A percentile compares a stretch with the other conserved stretches of the same genome.
Conservation (phyloP, 164 flowering plant species). For the Amborella trichopoda region DNA sequence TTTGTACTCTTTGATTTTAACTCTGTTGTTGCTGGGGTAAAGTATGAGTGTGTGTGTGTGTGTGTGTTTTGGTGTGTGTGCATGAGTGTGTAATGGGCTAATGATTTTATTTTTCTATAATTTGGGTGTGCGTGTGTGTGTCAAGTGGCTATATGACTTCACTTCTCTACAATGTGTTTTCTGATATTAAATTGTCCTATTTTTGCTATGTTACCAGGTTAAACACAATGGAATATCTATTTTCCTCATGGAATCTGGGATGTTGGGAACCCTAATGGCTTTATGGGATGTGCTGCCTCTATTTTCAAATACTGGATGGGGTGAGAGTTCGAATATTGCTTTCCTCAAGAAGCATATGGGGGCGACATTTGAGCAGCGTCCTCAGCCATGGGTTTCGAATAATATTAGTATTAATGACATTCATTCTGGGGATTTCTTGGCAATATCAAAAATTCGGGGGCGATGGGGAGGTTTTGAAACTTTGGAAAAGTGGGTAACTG, state of each 20-base stretch:
- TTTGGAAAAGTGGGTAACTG: constrained; percentile 94
- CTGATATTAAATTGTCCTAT: neutral
- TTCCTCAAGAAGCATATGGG: constrained; percentile 91
- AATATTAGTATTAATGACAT: constrained; percentile 60
- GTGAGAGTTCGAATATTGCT: constrained; percentile 76
- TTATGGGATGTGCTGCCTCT: constrained; percentile 93
- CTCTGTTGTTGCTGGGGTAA: neutral
- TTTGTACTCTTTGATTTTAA: neutral
- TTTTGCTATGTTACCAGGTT: constrained; percentile 37
- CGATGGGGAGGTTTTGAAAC: constrained; percentile 99
- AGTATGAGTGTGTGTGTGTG: too few relatives aligned
- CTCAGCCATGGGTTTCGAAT: constrained; percentile 74
- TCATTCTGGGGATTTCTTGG: constrained; percentile 95
- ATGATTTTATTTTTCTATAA: too few relatives aligned
- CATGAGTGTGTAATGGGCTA: too few relatives aligned
- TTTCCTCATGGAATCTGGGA: constrained; percentile 96
- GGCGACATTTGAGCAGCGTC: constrained; percentile 65
- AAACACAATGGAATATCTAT: constrained; percentile 73
- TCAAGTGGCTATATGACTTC: neutral
- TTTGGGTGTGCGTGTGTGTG: too few relatives aligned
- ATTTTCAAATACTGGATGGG: constrained; percentile 90
- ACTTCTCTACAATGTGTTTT: neutral
- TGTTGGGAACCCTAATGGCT: constrained; percentile 87
- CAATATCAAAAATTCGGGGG: constrained; percentile 90
- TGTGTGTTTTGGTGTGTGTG: too few relatives aligned